phyloP scores from a whole-genome alignment of 352 stramenopile genomes.

The Globisporangium okanoganense region DNA sequence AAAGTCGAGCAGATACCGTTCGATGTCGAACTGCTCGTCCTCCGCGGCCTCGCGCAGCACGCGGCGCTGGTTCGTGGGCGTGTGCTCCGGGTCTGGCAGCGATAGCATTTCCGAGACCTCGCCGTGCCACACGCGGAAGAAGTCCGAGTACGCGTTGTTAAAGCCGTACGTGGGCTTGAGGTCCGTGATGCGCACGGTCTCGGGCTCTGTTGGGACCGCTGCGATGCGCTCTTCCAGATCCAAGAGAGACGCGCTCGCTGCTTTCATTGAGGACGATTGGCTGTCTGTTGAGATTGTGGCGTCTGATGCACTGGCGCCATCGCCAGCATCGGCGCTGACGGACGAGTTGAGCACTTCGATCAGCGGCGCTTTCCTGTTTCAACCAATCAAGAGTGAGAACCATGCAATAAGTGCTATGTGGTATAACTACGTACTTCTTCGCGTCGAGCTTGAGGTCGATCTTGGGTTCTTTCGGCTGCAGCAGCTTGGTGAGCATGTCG shows the following conservation, averaged over 20 bases:
- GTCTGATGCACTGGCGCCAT: background rate
- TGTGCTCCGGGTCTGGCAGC: slow-evolving; percentile 86
- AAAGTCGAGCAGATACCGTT: slow-evolving; percentile 96
- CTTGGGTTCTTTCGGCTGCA: slow-evolving; percentile 60
- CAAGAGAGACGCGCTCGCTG: slow-evolving; percentile 43
- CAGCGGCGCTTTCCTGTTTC: slow-evolving; percentile 42
- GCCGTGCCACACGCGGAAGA: slow-evolving; percentile 91
- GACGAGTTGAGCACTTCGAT: slow-evolving; percentile 82
- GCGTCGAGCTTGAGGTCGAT: slow-evolving; percentile 29
- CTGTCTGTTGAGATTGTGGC: background rate
- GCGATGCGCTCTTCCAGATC: slow-evolving; percentile 44
- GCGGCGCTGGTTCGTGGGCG: slow-evolving; percentile 59
- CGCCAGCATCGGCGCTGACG: slow-evolving; percentile 14
- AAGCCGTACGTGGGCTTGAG: slow-evolving; percentile 91
- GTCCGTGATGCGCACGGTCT: slow-evolving; percentile 33
- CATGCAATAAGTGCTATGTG: too few relatives aligned
- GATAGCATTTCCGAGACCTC: slow-evolving; percentile 93
- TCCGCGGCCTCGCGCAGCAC: slow-evolving; percentile 83
- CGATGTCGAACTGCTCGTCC: slow-evolving; percentile 92
- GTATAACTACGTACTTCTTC: slow-evolving; percentile 23
- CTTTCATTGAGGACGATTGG: background rate
- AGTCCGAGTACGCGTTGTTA: slow-evolving; percentile 90
- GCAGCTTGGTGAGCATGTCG: slow-evolving; percentile 90
- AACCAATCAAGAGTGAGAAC: slow-evolving; percentile 1
- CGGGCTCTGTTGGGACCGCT: slow-evolving; percentile 14